Percentiles rank a stretch among this genome's conserved stretches.
These are phyloP conservation scores for Solanum medicagineum DNA, from an alignment of 257 asterid genomes.

Conservation along the genomic window DNA sequence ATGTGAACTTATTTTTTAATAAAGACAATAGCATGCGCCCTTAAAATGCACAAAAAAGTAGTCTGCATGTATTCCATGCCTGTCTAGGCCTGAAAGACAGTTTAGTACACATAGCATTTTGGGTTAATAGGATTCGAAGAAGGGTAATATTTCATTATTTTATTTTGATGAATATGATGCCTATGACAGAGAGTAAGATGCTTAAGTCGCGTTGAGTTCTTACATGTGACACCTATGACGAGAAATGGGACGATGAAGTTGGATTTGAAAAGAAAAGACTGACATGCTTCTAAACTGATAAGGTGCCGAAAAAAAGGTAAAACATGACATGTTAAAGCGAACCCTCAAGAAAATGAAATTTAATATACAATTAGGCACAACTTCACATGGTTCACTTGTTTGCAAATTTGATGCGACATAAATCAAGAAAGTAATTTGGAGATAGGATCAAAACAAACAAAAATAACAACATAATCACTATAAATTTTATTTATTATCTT, in stretches of 20 bases:
- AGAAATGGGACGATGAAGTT: background rate
- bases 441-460: background rate
- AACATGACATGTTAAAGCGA: background rate
- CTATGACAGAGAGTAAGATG: background rate
- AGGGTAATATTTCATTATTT: too few species aligned
- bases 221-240: background rate
- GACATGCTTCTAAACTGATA: background rate
- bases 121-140: background rate
- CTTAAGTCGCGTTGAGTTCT: background rate
- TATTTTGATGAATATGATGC: background rate
- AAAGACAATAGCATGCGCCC: background rate
- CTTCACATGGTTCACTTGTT: background rate
- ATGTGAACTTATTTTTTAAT: background rate
- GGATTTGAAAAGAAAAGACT: rapidly evolving
- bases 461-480: background rate
- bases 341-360: background rate
- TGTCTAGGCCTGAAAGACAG: background rate
- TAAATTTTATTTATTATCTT: background rate
- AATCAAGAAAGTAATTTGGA: background rate
- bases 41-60: background rate
- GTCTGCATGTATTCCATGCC: background rate
- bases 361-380: background rate
- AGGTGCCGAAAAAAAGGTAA: background rate
- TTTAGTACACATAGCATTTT: background rate
- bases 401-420: background rate